Evolutionary conservation across 1,284 basidiomycete species (phyloP).

Genomic region (Papiliotrema terrestris): DNA sequence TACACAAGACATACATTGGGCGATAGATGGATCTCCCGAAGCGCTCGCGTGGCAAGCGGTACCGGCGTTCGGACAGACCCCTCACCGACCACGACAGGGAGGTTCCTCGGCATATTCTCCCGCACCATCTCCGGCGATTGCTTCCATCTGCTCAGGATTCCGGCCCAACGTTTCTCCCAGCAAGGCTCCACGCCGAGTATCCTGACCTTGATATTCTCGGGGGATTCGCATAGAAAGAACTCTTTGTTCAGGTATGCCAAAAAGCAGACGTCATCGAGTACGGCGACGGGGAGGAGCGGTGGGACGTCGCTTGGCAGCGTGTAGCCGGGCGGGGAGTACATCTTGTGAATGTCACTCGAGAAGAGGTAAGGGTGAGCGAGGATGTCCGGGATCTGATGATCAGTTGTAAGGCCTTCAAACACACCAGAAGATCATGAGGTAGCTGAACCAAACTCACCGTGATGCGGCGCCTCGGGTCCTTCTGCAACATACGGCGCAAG

Average conservation of each 20-base stretch:
- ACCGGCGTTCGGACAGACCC: neutral
- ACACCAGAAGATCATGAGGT: neutral
- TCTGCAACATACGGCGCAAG: constrained; percentile 30
- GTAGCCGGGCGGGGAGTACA: constrained; percentile 18
- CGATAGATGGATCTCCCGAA: constrained; percentile 25
- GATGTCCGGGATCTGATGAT: constrained; percentile 31
- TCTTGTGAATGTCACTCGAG: constrained; percentile 9
- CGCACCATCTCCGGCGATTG: constrained; percentile 20
- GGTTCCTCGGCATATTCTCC: no score
- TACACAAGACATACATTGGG: constrained; percentile 17
- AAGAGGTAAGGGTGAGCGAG: constrained; percentile 38
- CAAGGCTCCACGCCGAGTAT: constrained; percentile 25
- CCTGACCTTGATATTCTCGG: constrained; percentile 17
- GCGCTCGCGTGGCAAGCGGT: neutral
- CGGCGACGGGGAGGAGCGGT: constrained; percentile 11
- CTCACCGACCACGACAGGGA: neutral
- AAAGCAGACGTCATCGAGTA: constrained; percentile 42
- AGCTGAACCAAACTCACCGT: neutral
- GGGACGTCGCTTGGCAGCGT: constrained; percentile 15
- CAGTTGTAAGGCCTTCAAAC: neutral
- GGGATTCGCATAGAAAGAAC: constrained; percentile 34
- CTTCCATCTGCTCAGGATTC: constrained; percentile 32
- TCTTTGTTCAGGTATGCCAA: constrained; percentile 29
- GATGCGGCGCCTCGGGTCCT: neutral
- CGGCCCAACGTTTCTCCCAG: constrained; percentile 45